Conservation (phyloP, 495 filamentous ascomycete genomes). For the Aspergillus leporis region DNA sequence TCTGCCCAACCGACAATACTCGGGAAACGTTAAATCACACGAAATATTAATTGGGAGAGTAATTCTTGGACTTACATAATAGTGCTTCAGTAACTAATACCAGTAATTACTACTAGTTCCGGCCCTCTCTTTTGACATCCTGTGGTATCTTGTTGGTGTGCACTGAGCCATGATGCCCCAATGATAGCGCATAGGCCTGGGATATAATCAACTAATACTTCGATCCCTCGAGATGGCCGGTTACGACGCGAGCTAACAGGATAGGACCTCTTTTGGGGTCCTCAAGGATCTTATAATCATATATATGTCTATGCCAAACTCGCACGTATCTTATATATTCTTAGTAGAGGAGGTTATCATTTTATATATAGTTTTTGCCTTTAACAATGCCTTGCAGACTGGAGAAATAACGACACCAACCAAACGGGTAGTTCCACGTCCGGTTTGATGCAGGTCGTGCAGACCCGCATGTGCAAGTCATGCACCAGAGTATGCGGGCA, state of each 20-base stretch:
- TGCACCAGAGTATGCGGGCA: neutral
- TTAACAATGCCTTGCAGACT: neutral
- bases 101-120: neutral
- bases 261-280: no score
- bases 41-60: neutral
- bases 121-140: neutral
- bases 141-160: neutral
- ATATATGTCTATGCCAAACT: no score
- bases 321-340: no score
- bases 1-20: constrained; percentile 5
- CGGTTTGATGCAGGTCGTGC: neutral
- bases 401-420: neutral
- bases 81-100: neutral
- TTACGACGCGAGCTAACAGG: no score
- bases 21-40: neutral
- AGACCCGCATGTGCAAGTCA: constrained; percentile 2
- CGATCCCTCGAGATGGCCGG: no score
- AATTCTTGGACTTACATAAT: neutral
- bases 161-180: neutral
- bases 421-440: neutral
- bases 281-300: no score
- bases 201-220: neutral
- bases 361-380: neutral
- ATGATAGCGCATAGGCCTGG: neutral
- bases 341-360: no score